These are phyloP conservation scores for Aurantiochytrium sp. DNA, from an alignment of 108 stramenopile species.

Conservation along the genomic window DNA sequence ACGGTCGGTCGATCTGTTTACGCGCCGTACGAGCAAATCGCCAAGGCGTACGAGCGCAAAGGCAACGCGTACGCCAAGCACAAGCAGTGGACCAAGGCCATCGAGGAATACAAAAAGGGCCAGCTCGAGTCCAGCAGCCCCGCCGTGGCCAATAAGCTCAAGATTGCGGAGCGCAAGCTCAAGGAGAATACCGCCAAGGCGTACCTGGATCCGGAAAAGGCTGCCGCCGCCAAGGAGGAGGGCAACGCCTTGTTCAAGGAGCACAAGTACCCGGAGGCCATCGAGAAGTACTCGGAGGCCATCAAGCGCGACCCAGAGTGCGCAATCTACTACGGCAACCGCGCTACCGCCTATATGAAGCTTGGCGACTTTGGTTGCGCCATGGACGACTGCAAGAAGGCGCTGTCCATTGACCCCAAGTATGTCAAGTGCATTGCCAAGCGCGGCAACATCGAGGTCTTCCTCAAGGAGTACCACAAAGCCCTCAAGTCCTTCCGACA, in stretches of 20 bases:
- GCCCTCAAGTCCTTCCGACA: constrained; percentile 88
- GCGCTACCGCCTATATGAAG: constrained; percentile 89
- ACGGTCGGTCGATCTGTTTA: constrained; percentile 78
- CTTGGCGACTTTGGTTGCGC: constrained; percentile 94
- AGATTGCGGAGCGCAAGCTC: constrained; percentile 86
- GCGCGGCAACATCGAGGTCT: constrained; percentile 94
- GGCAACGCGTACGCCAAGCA: constrained; percentile 89
- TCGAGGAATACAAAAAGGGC: constrained; percentile 76
- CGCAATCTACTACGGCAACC: constrained; percentile 93
- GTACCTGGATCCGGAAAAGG: constrained; percentile 91
- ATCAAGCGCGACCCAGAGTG: constrained; percentile 95
- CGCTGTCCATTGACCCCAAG: constrained; percentile 88
- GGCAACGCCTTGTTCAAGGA: constrained; percentile 89
- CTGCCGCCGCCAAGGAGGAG: constrained; percentile 90
- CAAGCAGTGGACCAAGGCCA: constrained; percentile 78
- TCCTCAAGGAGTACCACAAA: constrained; percentile 96
- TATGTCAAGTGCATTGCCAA: constrained; percentile 98
- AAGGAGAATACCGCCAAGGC: constrained; percentile 76
- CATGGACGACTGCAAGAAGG: constrained; percentile 82
- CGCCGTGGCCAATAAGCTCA: constrained; percentile 51
- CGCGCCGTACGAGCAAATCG: constrained; percentile 86
- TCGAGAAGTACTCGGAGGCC: constrained; percentile 81
- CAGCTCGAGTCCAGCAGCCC: constrained; percentile 68
- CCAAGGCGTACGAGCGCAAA: constrained; percentile 82
- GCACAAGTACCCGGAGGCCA: constrained; percentile 77